A percentile compares a stretch with the other conserved stretches of the same genome.
These are phyloP conservation scores for Colletotrichum musicola DNA, from an alignment of 2,329 filamentous ascomycete genomes.

Conservation along the genomic window DNA sequence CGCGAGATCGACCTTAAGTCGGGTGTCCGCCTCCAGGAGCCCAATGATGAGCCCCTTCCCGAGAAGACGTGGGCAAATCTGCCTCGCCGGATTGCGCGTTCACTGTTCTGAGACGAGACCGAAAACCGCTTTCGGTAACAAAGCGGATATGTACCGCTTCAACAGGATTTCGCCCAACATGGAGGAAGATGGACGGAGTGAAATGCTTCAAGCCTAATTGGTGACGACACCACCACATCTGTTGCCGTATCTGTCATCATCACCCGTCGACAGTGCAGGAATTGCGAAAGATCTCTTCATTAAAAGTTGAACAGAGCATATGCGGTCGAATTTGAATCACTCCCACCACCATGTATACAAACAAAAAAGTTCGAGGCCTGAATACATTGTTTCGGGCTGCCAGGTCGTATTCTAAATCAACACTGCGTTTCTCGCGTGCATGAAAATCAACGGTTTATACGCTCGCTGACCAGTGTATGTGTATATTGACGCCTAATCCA, in stretches of 20 bases:
- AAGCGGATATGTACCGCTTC: too few relatives aligned
- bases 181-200: too few relatives aligned
- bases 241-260: too few relatives aligned
- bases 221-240: too few relatives aligned
- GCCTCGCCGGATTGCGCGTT: constrained; percentile 49
- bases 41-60: constrained; percentile 54
- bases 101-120: constrained; percentile 48
- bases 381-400: neutral
- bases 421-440: constrained; percentile 9
- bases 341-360: constrained; percentile 27
- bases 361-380: neutral
- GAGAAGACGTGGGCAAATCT: constrained; percentile 52
- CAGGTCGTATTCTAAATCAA: neutral
- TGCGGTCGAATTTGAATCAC: neutral
- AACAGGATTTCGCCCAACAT: too few relatives aligned
- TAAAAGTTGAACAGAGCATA: neutral
- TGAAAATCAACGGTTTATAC: constrained; percentile 14
- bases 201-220: too few relatives aligned
- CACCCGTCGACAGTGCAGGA: too few relatives aligned
- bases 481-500: constrained; percentile 22
- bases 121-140: too few relatives aligned
- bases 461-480: constrained; percentile 33
- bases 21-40: constrained; percentile 68
- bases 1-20: constrained; percentile 73
- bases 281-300: neutral